phyloP scores from a whole-genome alignment of 1,284 basidiomycete species.

The Lentinus polychrous region DNA sequence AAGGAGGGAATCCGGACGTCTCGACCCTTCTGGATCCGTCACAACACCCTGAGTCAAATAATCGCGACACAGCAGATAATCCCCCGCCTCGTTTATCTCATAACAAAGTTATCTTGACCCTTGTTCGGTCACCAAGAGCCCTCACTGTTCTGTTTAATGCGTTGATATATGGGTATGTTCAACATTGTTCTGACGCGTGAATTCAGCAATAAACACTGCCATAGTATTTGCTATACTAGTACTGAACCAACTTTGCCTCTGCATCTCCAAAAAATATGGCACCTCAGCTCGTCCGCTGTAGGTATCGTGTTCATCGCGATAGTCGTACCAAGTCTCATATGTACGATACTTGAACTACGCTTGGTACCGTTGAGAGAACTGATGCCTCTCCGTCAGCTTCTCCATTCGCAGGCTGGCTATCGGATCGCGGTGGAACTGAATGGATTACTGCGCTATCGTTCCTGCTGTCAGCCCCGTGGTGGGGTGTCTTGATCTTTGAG shows the following conservation, averaged over 20 bases:
- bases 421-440: slow-evolving; percentile 58
- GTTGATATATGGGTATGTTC: slow-evolving; percentile 53
- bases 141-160: slow-evolving; percentile 43
- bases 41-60: too few relatives aligned
- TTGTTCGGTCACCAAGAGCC: slow-evolving; percentile 51
- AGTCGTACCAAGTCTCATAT: slow-evolving; percentile 61
- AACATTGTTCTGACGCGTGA: background rate
- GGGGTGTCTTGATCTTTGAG: slow-evolving; percentile 49
- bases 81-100: slow-evolving; percentile 10
- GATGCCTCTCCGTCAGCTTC: slow-evolving; percentile 36
- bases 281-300: slow-evolving; percentile 52
- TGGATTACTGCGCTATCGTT: slow-evolving; percentile 47
- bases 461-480: slow-evolving; percentile 59
- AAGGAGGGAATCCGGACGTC: background rate
- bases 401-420: slow-evolving; percentile 52
- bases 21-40: background rate
- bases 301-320: slow-evolving; percentile 68
- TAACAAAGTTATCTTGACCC: slow-evolving; percentile 28
- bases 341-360: slow-evolving; percentile 30
- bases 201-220: background rate
- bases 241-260: slow-evolving; percentile 65
- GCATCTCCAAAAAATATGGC: slow-evolving; percentile 54
- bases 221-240: slow-evolving; percentile 45
- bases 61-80: background rate
- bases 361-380: background rate